A percentile compares a stretch with the other conserved stretches of the same genome.
These are phyloP conservation scores for Artemisia tridentata DNA, from an alignment of 129 eudicot species.

Conservation along the genomic window DNA sequence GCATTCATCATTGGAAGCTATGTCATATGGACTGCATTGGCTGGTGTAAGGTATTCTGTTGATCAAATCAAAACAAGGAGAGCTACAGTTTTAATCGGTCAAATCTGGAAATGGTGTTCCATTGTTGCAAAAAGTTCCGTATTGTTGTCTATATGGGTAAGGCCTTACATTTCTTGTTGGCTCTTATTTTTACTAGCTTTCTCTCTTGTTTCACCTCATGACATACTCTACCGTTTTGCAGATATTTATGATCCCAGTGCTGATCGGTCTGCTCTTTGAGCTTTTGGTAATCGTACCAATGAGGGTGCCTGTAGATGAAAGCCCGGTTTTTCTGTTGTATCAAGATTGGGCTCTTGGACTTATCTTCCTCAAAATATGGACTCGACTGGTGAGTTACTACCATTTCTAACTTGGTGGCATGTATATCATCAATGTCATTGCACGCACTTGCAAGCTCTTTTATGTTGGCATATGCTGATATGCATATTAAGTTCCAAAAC, in stretches of 20 bases:
- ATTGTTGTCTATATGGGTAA: slow-evolving; percentile 82
- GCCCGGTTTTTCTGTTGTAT: slow-evolving; percentile 86
- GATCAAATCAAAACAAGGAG: slow-evolving; percentile 63
- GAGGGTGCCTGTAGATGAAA: slow-evolving; percentile 93
- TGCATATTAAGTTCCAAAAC: not conserved
- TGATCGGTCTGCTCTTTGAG: slow-evolving; percentile 89
- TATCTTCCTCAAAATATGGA: slow-evolving; percentile 89
- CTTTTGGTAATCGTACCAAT: slow-evolving; percentile 87
- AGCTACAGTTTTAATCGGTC: slow-evolving; percentile 57
- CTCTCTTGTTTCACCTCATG: not conserved
- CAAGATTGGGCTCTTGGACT: slow-evolving; percentile 98
- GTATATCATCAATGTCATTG: not conserved
- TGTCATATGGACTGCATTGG: slow-evolving; percentile 72
- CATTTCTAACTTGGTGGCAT: slow-evolving; percentile 5
- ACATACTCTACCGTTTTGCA: slow-evolving; percentile 23
- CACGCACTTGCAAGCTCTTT: not conserved
- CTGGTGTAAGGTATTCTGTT: slow-evolving; percentile 70
- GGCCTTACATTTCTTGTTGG: not conserved
- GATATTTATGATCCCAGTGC: slow-evolving; percentile 80
- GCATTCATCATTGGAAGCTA: slow-evolving; percentile 89
- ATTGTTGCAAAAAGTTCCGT: slow-evolving; percentile 74
- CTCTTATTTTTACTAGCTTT: slow-evolving; percentile 9
- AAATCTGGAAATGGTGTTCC: slow-evolving; percentile 81
- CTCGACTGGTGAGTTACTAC: slow-evolving; percentile 74
- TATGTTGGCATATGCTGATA: slow-evolving; percentile 5